A percentile compares a stretch with the other conserved stretches of the same genome.
Evolutionary conservation across 2,329 filamentous ascomycete species (phyloP).

Genomic region (Colletotrichum sp.): DNA sequence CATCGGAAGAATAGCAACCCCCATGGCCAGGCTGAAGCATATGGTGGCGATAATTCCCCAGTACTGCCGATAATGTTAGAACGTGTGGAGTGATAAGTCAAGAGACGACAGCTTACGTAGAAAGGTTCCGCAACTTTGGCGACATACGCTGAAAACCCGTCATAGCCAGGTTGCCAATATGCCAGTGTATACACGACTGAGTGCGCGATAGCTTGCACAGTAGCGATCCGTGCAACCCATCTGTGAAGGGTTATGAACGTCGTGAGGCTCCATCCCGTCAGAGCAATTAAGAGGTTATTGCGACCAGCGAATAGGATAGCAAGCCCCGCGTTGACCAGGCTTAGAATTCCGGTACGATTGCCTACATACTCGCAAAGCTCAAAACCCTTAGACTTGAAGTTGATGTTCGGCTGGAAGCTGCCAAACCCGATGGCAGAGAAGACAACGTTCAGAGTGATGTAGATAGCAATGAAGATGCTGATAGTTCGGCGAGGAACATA

Average conservation of each 20-base stretch:
- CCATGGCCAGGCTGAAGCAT: slow-evolving; percentile 29
- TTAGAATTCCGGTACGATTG: slow-evolving; percentile 36
- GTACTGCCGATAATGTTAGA: slow-evolving; percentile 31
- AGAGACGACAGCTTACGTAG: background rate
- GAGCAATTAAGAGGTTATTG: slow-evolving; percentile 38
- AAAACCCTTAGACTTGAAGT: background rate
- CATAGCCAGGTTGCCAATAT: slow-evolving; percentile 4
- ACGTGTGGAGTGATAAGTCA: too few relatives aligned
- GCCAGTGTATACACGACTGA: slow-evolving; percentile 34
- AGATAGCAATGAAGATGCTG: slow-evolving; percentile 43
- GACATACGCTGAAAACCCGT: background rate
- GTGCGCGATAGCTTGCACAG: slow-evolving; percentile 33
- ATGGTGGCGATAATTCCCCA: slow-evolving; percentile 39
- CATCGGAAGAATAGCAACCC: slow-evolving; percentile 30
- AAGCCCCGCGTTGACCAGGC: slow-evolving; percentile 35
- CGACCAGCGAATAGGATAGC: slow-evolving; percentile 38
- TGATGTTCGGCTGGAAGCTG: slow-evolving; percentile 28
- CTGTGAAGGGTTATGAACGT: slow-evolving; percentile 42
- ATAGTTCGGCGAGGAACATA: slow-evolving; percentile 47
- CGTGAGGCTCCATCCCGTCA: slow-evolving; percentile 40
- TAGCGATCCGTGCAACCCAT: slow-evolving; percentile 33
- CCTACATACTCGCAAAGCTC: slow-evolving; percentile 39
- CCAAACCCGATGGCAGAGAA: slow-evolving; percentile 32
- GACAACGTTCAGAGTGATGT: slow-evolving; percentile 42
- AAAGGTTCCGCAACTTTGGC: background rate